Evolutionary conservation across 2,329 filamentous ascomycete species (phyloP), one percentile per base, ranked within the genome.

Genomic region (Nannizziopsis arthrosporioides): DNA sequence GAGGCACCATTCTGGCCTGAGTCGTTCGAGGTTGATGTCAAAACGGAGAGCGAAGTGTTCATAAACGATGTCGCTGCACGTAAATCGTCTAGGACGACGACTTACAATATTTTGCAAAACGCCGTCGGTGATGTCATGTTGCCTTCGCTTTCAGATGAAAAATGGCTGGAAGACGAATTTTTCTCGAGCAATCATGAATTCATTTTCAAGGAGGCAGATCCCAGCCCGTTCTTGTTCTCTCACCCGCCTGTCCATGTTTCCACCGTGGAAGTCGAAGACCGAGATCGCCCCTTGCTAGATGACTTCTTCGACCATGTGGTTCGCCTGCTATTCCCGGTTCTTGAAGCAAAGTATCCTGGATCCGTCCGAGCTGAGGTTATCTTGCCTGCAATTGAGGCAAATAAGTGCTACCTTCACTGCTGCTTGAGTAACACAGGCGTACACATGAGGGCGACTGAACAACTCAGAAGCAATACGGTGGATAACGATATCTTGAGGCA

Each of bases 11-110:
- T 82, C 68, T 83, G 66, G 68, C 68, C 71, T 3, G 78, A 83
- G 15, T 87, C 89, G 0, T 95, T 93, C 63, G 90, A 95, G 67
- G 82, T 95, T 52, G 90, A 95, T 64, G 84, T 96, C 71, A 94
- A 90, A 75, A 95, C 89, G 1, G 90, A 95, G 70, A 78, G 86
- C 55, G 87, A 95, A 58, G 88, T 93, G 73, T 94, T 85, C 66
- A 81, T 95, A 66, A 87, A 95, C 60, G 85, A 95, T 62, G 77
- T 94, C 48, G 87, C 86, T 3, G 84, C 88, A 11, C 74, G 90
- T 51, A 76, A 81, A 56, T 89, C 95, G 67, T 94, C 88, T 10
- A 86, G 86, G 30, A 82, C 88, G 34, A 93, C 89, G 0, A 94
- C 88, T 18, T 95, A 94, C 68, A 94, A 82, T 75, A 89, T 86